These are phyloP conservation scores for Chlorella sp. DNA, from an alignment of 139 green algal genomes.

Conservation along the genomic window DNA sequence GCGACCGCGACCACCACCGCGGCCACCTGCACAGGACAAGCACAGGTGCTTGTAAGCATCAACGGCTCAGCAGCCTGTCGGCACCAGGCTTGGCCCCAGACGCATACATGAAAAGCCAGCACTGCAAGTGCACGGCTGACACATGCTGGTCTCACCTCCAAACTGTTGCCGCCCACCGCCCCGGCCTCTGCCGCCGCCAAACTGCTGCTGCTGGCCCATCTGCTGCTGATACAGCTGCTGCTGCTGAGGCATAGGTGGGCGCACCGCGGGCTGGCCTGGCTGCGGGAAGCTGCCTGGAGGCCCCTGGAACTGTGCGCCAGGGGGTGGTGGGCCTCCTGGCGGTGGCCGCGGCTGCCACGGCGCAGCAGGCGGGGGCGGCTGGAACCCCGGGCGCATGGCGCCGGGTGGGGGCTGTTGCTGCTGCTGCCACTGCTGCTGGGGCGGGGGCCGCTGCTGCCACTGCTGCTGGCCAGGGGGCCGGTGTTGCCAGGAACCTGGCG, in stretches of 20 bases:
- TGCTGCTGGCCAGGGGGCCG: background rate
- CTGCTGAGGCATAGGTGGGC: background rate
- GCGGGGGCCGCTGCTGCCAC: background rate
- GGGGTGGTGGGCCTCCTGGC: background rate
- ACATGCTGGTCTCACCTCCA: no score
- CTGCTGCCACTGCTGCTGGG: background rate
- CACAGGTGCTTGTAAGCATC: background rate
- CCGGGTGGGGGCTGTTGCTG: background rate
- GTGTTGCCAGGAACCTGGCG: background rate
- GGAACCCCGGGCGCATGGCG: background rate
- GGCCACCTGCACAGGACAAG: background rate
- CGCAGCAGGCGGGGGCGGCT: background rate
- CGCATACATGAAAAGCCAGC: no score
- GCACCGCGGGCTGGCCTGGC: background rate
- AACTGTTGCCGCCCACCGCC: constrained; percentile 5
- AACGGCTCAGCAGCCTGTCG: no score
- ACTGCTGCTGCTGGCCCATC: background rate
- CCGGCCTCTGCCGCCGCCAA: constrained; percentile 6
- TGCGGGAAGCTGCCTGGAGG: background rate
- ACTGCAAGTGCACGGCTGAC: no score
- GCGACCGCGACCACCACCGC: background rate
- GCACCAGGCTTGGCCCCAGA: no score
- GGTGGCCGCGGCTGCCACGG: constrained; percentile 13
- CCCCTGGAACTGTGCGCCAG: background rate
- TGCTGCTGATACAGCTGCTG: background rate